Base-by-base conservation (phyloP, 2,329 filamentous ascomycete genomes). In the Thelonectria discophora region DNA sequence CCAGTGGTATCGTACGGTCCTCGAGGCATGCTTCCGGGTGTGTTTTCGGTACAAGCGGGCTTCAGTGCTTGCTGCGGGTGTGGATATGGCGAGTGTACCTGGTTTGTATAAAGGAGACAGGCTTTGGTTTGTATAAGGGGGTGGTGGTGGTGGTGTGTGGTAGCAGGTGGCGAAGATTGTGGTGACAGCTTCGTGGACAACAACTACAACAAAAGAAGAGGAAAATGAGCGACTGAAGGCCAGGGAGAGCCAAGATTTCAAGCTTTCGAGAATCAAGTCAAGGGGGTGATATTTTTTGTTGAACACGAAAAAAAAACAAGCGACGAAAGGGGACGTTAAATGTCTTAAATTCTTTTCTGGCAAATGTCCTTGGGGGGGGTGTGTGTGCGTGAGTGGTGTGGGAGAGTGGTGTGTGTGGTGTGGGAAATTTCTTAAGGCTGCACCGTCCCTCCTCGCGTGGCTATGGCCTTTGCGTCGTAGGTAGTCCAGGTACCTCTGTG, bases 1-100 rank as follows among this genome's bases (percentile, higher is more conserved):
- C 76, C 76, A 53, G 76, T 78, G n/a, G 72, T 75, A 58, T 78
- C 76, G 60, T 78, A 78, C 2, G 76, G 76, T 54, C 76, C 76
- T 47, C 76, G 74, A 39, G 73, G 65, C 76, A 78, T 78, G 52
- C 34, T 61, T 32, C 20, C 21, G n/a, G n/a, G 53, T 43, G n/a
- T 11, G 45, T 30, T 54, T 5, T 49, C 45, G 51, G 20, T 50
- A 43, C 21, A 20, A 24, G 17, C 62, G 58, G 30, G 46, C 43
- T 56, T 37, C 20, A 34, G 32, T 11, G 32, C n/a, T 5, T 34
- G 13, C 32, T 24, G 24, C 24, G 24, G 24, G 24, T 24, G 24
- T 24, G 24, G 24, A 24, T 24, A 24, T 24, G 24, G 24, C 24
- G 24, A 24, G 24, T 24, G 24, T 7, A 7, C 7, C 24, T 4